A percentile compares a stretch with the other conserved stretches of the same genome.
Conservation (phyloP, 2,329 filamentous ascomycete species). For the Pestalotiopsis sp. region DNA sequence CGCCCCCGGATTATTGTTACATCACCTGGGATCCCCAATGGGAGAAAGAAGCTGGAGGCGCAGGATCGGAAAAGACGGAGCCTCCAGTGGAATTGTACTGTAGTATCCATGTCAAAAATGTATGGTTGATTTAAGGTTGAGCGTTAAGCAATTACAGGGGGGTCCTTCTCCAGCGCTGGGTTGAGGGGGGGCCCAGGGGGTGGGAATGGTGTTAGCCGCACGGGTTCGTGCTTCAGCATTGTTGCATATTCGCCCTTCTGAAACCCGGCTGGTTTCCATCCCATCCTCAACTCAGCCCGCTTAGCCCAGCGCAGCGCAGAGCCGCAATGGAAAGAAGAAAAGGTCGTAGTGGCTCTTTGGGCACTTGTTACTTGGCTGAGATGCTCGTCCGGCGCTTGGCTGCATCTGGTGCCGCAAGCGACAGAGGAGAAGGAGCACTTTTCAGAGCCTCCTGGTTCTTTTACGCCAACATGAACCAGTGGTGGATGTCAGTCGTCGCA, state of each 20-base stretch:
- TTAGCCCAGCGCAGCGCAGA: not conserved
- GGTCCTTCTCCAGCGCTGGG: not conserved
- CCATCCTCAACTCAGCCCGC: conserved; percentile 17
- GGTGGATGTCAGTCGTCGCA: no score
- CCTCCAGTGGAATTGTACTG: not conserved
- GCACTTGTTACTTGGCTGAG: not conserved
- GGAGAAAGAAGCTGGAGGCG: not conserved
- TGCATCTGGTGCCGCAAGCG: conserved; percentile 9
- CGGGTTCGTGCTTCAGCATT: conserved; percentile 33
- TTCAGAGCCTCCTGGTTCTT: not conserved
- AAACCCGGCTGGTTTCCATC: conserved; percentile 32
- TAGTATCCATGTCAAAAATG: conserved; percentile 6
- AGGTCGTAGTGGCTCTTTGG: no score
- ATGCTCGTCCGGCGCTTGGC: not conserved
- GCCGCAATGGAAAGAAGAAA: not conserved
- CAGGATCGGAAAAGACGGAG: not conserved
- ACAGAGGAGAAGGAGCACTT: not conserved
- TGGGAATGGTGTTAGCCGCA: conserved; percentile 19
- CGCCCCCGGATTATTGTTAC: not conserved
- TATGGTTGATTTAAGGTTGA: conserved; percentile 25
- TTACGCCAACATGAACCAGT: not conserved
- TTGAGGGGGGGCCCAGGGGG: not conserved
- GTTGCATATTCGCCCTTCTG: conserved; percentile 26
- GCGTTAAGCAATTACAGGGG: conserved; percentile 24
- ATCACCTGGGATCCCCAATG: not conserved